Evolutionary conservation across 2,329 filamentous ascomycete genomes (phyloP).

Genomic region (Zasmidium citrigriseum): DNA sequence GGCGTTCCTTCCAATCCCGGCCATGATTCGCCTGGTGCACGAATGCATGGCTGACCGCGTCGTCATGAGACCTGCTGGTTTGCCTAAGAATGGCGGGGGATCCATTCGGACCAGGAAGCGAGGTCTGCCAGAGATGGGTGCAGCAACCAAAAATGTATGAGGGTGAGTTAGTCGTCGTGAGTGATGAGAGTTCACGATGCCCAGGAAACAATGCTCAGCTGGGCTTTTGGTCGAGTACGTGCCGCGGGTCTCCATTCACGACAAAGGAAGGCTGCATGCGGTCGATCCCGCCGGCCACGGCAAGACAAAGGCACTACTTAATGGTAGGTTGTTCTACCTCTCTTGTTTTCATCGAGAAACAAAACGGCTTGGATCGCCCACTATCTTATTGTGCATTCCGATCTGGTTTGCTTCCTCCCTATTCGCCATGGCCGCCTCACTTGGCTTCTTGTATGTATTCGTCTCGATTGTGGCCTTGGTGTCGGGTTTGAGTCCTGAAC

Average conservation of each 20-base stretch:
- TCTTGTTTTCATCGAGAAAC: background rate
- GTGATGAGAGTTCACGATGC: background rate
- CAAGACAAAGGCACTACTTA: background rate
- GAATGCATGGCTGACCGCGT: conserved; percentile 2
- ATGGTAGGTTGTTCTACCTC: background rate
- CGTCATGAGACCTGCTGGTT: background rate
- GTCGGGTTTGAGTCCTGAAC: conserved; percentile 7
- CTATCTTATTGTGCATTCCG: background rate
- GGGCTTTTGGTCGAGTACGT: background rate
- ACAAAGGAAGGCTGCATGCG: background rate
- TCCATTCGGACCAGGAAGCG: background rate
- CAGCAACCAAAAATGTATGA: too few species aligned
- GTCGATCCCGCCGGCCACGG: background rate
- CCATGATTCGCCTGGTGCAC: conserved; percentile 1
- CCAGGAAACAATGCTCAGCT: background rate
- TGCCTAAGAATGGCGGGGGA: background rate
- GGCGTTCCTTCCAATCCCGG: background rate
- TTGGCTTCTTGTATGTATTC: conserved; percentile 3
- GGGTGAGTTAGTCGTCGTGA: too few species aligned
- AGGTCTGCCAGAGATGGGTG: too few species aligned
- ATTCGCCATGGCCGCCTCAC: conserved; percentile 1
- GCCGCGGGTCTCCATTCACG: background rate
- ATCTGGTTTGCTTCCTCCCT: background rate
- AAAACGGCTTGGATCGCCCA: background rate
- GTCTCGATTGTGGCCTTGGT: conserved; percentile 1